Base-by-base conservation (phyloP, 2,329 filamentous ascomycete species). In the Colletotrichum sp. region DNA sequence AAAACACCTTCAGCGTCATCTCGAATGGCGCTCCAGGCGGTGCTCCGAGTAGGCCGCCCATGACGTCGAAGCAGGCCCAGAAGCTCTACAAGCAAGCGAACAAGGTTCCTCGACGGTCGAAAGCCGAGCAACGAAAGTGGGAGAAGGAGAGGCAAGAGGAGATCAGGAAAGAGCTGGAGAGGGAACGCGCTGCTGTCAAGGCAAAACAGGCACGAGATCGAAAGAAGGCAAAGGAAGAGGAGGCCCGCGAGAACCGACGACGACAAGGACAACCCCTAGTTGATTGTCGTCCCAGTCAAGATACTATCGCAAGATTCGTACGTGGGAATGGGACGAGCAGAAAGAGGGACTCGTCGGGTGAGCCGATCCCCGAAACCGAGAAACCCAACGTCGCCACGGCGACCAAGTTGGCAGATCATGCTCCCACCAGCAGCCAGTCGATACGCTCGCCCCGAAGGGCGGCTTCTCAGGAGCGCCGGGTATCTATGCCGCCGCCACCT, bases 211-310 rank as follows among this genome's bases (percentile, higher is more conserved):
- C 87, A 3, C 83, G 90, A 28, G 91, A 92, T 52, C 90, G 87
- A 82, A 92, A 91, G 81, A 89, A 87, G 75, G 89, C 87, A 18
- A 91, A 89, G 79, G 90, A 90, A 65, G 81, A 86, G 30, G 86
- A 86, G 9, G 88, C 89, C 74, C 84, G 83, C 60, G 87, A 89
- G n/a, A 87, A 85, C 68, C 90, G 88, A 83, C 89, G 84, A 79
- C 88, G 85, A 77, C 88, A 85, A 70, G 89, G 91, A 0, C 72
- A 91, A 74, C 91, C 91, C 16, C 82, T 92, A 6, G 85, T 90
- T n/a, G 86, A 85, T 15, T 89, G 91, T 6, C 86, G 88, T 44
- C 88, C 91, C 0, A 92, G 91, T 39, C 91, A 93, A 80, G 88
- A 88, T 57, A 90, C 88, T 0, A 91, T 93, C 77, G 85, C 90